A percentile compares a stretch with the other conserved stretches of the same genome.
Evolutionary conservation across 2,329 filamentous ascomycete genomes (phyloP).

Genomic region (Penicillium sclerotiorum): DNA sequence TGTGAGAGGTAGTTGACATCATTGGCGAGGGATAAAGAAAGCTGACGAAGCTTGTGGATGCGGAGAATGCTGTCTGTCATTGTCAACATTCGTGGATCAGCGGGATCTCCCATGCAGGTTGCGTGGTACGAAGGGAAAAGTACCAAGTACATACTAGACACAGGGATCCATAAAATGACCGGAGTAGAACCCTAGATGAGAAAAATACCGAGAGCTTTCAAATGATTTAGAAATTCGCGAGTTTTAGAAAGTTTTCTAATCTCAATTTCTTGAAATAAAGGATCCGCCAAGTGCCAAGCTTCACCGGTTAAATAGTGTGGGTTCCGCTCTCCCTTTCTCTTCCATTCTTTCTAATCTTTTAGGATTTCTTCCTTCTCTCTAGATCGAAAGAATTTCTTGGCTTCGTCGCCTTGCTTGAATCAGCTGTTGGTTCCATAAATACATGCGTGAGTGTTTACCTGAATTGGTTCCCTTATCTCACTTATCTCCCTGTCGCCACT

Average conservation of each 20-base stretch:
- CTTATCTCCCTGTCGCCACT: background rate
- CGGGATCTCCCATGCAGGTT: background rate
- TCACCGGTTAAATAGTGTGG: constrained; percentile 16
- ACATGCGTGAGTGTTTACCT: constrained; percentile 37
- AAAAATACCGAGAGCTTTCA: too few relatives aligned
- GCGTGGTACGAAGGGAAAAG: background rate
- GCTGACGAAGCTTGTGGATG: constrained; percentile 9
- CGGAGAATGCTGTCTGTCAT: constrained; percentile 12
- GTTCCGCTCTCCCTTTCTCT: background rate
- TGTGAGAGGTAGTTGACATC: constrained; percentile 14
- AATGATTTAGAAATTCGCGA: background rate
- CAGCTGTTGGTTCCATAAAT: constrained; percentile 32
- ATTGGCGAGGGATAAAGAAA: constrained; percentile 7
- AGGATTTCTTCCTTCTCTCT: background rate
- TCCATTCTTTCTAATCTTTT: constrained; percentile 1
- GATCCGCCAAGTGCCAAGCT: constrained; percentile 13
- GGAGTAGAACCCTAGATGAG: too few relatives aligned
- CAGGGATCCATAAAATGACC: background rate
- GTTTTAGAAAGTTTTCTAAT: constrained; percentile 1
- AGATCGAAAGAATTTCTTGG: constrained; percentile 13
- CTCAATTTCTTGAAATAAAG: too few relatives aligned
- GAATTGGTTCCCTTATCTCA: background rate
- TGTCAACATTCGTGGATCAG: constrained; percentile 16
- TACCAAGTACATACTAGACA: background rate
- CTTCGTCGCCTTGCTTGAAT: constrained; percentile 22